A percentile compares a stretch with the other conserved stretches of the same genome.
These are phyloP conservation scores for Bipolaris cookei DNA, from an alignment of 2,329 filamentous ascomycete genomes.

Conservation along the genomic window DNA sequence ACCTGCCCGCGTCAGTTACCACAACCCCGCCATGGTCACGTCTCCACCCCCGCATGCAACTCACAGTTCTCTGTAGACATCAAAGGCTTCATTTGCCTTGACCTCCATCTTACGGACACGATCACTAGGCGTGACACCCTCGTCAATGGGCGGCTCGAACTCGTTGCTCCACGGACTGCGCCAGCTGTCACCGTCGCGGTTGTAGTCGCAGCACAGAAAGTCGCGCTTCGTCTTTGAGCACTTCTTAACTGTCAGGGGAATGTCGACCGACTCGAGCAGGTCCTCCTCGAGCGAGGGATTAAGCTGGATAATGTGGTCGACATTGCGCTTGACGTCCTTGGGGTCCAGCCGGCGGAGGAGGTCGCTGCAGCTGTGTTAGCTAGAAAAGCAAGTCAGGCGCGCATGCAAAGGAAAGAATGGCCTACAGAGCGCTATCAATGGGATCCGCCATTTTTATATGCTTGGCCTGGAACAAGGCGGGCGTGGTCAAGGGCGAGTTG, in stretches of 20 bases:
- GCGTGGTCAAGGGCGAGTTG: slow-evolving; percentile 26
- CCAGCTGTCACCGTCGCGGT: slow-evolving; percentile 97
- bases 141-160: slow-evolving; percentile 87
- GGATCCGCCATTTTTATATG: slow-evolving; percentile 45
- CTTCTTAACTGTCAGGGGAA: slow-evolving; percentile 84
- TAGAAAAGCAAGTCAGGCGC: slow-evolving; percentile 1
- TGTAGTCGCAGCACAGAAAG: slow-evolving; percentile 99
- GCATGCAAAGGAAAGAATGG: neutral
- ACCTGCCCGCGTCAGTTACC: slow-evolving; percentile 55
- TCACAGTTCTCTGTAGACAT: slow-evolving; percentile 89
- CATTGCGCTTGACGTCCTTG: slow-evolving; percentile 86
- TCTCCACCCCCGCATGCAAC: slow-evolving; percentile 35
- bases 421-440: slow-evolving; percentile 75
- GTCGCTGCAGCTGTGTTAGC: slow-evolving; percentile 66
- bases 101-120: slow-evolving; percentile 92
- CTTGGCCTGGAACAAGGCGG: slow-evolving; percentile 8
- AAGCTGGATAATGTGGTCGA: slow-evolving; percentile 85
- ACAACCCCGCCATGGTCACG: neutral
- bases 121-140: slow-evolving; percentile 88
- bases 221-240: slow-evolving; percentile 90
- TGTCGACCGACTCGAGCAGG: slow-evolving; percentile 95
- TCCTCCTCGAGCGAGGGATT: slow-evolving; percentile 95
- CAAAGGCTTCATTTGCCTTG: slow-evolving; percentile 92
- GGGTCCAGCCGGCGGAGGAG: slow-evolving; percentile 97
- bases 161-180: slow-evolving; percentile 99